phyloP scores from a whole-genome alignment of 148 eudicot species.

The Mesembryanthemum crystallinum region DNA sequence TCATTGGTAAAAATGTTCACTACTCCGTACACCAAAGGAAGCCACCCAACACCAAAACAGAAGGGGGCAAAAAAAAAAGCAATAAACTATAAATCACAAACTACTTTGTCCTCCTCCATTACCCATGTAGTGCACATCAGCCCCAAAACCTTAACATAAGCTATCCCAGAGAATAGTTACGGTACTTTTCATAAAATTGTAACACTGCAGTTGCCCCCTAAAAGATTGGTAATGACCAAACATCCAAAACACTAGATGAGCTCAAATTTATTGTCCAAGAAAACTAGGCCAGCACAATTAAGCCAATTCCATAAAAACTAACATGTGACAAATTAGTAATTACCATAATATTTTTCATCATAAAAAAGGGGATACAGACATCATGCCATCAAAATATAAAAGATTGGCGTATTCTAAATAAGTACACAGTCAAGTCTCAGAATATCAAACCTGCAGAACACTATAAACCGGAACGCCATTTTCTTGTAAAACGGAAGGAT shows the following conservation, averaged over 20 bases:
- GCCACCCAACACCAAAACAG: too few relatives aligned
- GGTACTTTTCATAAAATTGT: too few relatives aligned
- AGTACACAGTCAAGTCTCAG: not conserved
- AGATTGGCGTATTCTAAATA: not conserved
- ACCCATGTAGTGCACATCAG: too few relatives aligned
- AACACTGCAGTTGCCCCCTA: not conserved
- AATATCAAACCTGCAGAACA: constrained; percentile 68
- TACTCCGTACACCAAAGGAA: too few relatives aligned
- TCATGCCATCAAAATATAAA: not conserved
- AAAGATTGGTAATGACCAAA: not conserved
- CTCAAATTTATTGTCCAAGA: not conserved
- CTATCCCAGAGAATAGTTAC: too few relatives aligned
- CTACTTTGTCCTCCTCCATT: too few relatives aligned
- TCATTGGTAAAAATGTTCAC: too few relatives aligned
- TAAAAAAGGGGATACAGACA: not conserved
- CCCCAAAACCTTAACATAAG: too few relatives aligned
- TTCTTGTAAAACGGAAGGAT: constrained; percentile 86
- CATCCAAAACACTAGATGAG: not conserved
- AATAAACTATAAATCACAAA: too few relatives aligned
- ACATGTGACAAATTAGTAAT: not conserved
- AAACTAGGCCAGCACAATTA: not conserved
- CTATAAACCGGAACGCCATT: constrained; percentile 90
- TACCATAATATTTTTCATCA: not conserved
- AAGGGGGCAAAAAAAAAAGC: too few relatives aligned
- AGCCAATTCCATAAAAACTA: not conserved